Percentiles rank a stretch among this genome's conserved stretches.
Conservation (phyloP, 352 stramenopile genomes). For the Pythium grandisporangium region DNA sequence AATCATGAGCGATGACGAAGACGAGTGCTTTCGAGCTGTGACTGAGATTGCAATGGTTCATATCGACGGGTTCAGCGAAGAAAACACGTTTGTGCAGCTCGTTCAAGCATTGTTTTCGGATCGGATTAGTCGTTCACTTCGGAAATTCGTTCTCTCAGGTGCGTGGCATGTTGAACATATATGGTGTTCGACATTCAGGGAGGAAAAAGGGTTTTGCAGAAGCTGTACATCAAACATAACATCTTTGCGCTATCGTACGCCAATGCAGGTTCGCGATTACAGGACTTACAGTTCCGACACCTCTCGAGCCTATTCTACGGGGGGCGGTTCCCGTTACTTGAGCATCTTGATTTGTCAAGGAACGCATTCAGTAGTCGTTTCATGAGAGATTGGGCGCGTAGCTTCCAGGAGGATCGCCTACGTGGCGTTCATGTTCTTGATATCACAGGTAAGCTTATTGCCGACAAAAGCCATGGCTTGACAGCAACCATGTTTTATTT, state of each 20-base stretch:
- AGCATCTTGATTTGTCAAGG: constrained; percentile 17
- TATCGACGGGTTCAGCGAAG: constrained; percentile 12
- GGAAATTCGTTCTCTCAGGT: constrained; percentile 23
- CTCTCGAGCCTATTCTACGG: constrained; percentile 36
- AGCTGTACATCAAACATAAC: too few relatives aligned
- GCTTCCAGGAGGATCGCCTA: constrained; percentile 43
- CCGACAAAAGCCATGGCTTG: too few relatives aligned
- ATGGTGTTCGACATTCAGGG: too few relatives aligned
- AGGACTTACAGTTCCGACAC: constrained; percentile 35
- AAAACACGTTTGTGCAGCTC: constrained; percentile 28
- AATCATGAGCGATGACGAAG: constrained; percentile 18
- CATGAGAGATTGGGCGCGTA: constrained; percentile 39
- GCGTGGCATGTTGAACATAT: too few relatives aligned
- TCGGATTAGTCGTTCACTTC: constrained; percentile 24
- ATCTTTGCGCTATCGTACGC: not conserved
- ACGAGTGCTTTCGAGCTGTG: constrained; percentile 29
- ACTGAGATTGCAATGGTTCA: constrained; percentile 16
- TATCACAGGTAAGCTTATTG: constrained; percentile 24
- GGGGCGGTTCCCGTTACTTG: constrained; percentile 25
- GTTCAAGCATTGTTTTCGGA: constrained; percentile 50
- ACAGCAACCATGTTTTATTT: too few relatives aligned
- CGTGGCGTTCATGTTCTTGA: constrained; percentile 19
- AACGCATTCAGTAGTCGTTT: constrained; percentile 55
- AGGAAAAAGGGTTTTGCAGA: too few relatives aligned
- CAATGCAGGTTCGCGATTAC: constrained; percentile 20